These are phyloP conservation scores for Pythium coloratum DNA, from an alignment of 352 stramenopile species.

Conservation along the genomic window DNA sequence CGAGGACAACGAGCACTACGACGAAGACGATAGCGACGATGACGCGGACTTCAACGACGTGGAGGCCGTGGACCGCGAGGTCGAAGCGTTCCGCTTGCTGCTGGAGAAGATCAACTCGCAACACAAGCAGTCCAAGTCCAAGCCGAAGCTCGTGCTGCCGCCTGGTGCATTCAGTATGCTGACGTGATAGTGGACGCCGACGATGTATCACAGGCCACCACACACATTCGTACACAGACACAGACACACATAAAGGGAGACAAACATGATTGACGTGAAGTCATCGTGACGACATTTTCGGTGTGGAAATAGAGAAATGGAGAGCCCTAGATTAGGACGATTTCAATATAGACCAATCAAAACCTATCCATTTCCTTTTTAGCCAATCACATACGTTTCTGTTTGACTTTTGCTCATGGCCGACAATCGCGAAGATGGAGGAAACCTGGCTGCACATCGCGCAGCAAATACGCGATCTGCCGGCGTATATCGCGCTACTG, in stretches of 20 bases:
- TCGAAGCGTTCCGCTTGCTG: slow-evolving; percentile 69
- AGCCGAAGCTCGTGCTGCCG: slow-evolving; percentile 75
- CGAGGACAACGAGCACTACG: slow-evolving; percentile 4
- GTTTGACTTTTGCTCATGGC: no score
- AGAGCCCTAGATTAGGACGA: no score
- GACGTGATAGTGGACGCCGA: not conserved
- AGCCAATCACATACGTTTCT: not conserved
- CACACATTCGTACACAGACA: not conserved
- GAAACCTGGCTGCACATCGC: slow-evolving; percentile 14
- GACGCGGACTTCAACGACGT: slow-evolving; percentile 14
- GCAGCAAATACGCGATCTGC: slow-evolving; percentile 14
- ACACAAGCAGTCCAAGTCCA: slow-evolving; percentile 42
- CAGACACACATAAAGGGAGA: slow-evolving; percentile 5
- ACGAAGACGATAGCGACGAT: slow-evolving; percentile 19
- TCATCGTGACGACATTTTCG: not conserved
- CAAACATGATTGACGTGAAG: not conserved
- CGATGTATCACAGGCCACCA: not conserved
- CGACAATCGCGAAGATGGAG: not conserved
- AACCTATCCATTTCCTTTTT: not conserved
- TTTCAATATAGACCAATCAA: not conserved
- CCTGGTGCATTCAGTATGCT: slow-evolving; percentile 45
- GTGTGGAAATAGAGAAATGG: no score
- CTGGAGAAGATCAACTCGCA: slow-evolving; percentile 73
- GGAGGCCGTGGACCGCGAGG: slow-evolving; percentile 70
- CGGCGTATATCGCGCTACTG: slow-evolving; percentile 19